Evolutionary conservation across 2,329 filamentous ascomycete species (phyloP), one percentile per base, ranked within the genome.

Genomic region (Sporothrix mexicana): DNA sequence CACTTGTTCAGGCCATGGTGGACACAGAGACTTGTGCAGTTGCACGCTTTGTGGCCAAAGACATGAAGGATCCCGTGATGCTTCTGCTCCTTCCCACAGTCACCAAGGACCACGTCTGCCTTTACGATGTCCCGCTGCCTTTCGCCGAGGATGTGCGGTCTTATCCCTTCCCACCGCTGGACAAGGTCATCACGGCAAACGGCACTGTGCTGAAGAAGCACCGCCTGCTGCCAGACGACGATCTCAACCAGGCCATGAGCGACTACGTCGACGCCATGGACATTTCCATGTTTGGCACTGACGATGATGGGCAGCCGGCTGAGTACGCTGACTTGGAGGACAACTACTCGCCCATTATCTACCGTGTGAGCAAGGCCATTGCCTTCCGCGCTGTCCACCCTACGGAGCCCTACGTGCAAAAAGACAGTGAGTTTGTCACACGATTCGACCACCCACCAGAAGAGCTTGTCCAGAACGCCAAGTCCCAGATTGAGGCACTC

Each of bases 241-340:
- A 93, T 45, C 85, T 99, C 30, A 87, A 89, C 71, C 84, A 91
- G 67, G 92, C 94, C 0, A 98, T 99, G 95, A 92, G 91, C 79
- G 90, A 93, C 75, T 98, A 95, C 77, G 94, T 99, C 8, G 94
- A 98, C 79, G 90, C 89, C 8, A 97, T 99, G 95, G 95, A 98
- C 78, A 84, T 99, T 1, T 92, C 91, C 0, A 85, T 81, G 0
- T 90, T 91, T 77, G 91, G 87, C 10, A 87, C 85, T 62, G 92
- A 97, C 77, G 93, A 96, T 62, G 88, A 95, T 59, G 93, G 91
- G n/a, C 81, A 84, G 43, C 81, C 81, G 1, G 78, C 82, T 0
- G 93, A 98, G 78, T 95, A 93, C 74, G 90, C 92, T 57, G 84
- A 90, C 0, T 88, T 95, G 66, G 93, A 97, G 55, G 93, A 97